These are phyloP conservation scores for Ophiostoma australiae DNA, from an alignment of 2,329 filamentous ascomycete species.

Conservation along the genomic window DNA sequence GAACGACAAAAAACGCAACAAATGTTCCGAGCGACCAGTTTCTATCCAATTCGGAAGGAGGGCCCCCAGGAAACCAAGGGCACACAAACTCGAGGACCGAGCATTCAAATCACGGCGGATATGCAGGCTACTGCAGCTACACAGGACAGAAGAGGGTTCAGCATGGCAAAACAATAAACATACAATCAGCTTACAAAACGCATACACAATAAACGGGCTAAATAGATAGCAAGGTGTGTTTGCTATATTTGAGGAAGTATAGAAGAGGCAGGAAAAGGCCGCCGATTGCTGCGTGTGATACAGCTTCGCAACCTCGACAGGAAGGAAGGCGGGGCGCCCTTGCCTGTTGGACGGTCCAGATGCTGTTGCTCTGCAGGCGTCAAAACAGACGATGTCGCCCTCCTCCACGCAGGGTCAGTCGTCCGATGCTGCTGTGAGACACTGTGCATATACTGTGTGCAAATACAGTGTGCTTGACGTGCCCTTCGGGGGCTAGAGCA, in stretches of 20 bases:
- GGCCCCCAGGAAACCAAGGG: constrained; percentile 4
- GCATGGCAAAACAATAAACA: not conserved
- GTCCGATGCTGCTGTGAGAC: not conserved
- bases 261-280: not conserved
- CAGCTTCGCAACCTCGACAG: not conserved
- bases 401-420: constrained; percentile 8
- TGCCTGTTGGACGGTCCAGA: not conserved
- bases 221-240: not conserved
- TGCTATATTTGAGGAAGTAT: not conserved
- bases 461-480: not conserved
- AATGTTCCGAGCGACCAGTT: not conserved
- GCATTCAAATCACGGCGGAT: constrained; percentile 2
- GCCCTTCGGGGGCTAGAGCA: not conserved
- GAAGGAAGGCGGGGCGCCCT: not conserved
- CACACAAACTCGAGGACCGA: constrained; percentile 8
- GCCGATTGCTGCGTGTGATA: not conserved
- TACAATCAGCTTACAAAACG: not conserved
- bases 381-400: constrained; percentile 1
- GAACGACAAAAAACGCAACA: not conserved
- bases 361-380: not conserved
- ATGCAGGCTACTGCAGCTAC: constrained; percentile 7
- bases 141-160: not conserved
- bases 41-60: not conserved
- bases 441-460: not conserved
- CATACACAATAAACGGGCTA: not conserved